Base-by-base conservation (phyloP, 331 rosid genomes). In the Pyrus hybrid region DNA sequence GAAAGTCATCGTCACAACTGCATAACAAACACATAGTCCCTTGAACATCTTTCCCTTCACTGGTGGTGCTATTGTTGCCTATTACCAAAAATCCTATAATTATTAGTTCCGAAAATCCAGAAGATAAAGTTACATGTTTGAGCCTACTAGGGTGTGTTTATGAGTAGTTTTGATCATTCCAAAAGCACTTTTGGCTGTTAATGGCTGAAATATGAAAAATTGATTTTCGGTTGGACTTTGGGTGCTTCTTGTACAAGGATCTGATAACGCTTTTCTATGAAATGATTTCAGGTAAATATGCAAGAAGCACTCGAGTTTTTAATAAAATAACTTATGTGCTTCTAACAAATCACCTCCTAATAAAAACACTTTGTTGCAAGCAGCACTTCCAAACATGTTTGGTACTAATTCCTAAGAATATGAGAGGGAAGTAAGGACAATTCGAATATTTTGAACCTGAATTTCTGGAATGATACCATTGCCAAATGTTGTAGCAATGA, bases 11-110 rank as follows among this genome's bases (percentile, higher is more conserved):
- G 33, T 54, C 5, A 87, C 75, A 1, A 91, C 78, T 7, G 77
- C n/a, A 58, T 94, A 94, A 68, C 95, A 94, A 71, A 92, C 71
- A 30, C 80, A 41, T 2, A 92, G 81, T 41, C 89, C 96, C 81
- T 90, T 90, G 83, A 94, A 86, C 99, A 94, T 94, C 84, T 92
- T 92, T 73, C 97, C 97, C 81, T 88, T 88, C 6, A 91, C 92
- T 0, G 96, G 96, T 21, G 97, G 85, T 13, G 95, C 95, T 45
- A 92, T 13, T 63, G 99, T 94, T 43, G 96, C 99, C 97, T 93
- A 70, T 22, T 28, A 41, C 5, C 25, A 2, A 61, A 61, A 29
- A 11, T 5, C 5, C 11, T 7, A 51, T 0, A 21, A 63, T 63
- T 17, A 16, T 68, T 25, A 68, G 35, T 68, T 22, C 70, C 28